These are phyloP conservation scores for Aquilaria sinensis DNA, from an alignment of 345 rosid species.

Conservation along the genomic window DNA sequence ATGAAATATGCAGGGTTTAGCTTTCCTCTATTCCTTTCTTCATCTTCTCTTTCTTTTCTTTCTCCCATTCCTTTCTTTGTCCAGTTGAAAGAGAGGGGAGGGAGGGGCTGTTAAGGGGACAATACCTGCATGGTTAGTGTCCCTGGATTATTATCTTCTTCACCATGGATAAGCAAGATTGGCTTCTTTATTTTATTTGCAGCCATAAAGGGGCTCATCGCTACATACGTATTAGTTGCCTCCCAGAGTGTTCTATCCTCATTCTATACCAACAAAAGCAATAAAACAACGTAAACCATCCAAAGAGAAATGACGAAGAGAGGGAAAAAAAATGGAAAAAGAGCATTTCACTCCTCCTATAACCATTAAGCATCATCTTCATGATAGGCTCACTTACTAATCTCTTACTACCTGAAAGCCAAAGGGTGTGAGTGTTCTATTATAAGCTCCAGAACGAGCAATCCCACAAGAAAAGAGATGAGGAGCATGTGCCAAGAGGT, in stretches of 20 bases:
- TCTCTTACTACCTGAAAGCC: constrained; percentile 75
- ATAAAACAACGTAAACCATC: constrained; percentile 10
- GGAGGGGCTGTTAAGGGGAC: neutral
- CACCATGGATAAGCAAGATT: constrained; percentile 93
- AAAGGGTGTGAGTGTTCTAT: constrained; percentile 96
- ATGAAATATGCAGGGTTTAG: too few relatives aligned
- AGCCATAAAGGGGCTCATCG: constrained; percentile 97
- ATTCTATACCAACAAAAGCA: constrained; percentile 37
- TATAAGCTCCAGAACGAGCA: constrained; percentile 99
- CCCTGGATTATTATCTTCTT: constrained; percentile 96
- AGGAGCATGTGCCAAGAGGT: constrained; percentile 96
- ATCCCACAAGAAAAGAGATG: constrained; percentile 93
- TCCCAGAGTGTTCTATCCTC: constrained; percentile 99
- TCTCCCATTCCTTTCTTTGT: too few relatives aligned
- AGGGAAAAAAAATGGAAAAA: neutral
- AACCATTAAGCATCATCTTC: too few relatives aligned
- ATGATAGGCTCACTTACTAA: too few relatives aligned
- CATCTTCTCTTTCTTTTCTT: too few relatives aligned
- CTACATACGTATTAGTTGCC: constrained; percentile 77
- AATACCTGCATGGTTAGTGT: constrained; percentile 96
- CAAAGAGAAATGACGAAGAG: constrained; percentile 5
- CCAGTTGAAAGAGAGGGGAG: neutral
- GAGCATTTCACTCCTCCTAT: neutral
- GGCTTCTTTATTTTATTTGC: constrained; percentile 96
- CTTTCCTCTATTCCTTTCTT: too few relatives aligned